Conservation (phyloP, 225 moss, liverwort and hornwort genomes). For the Pseudoscleropodium purum region DNA sequence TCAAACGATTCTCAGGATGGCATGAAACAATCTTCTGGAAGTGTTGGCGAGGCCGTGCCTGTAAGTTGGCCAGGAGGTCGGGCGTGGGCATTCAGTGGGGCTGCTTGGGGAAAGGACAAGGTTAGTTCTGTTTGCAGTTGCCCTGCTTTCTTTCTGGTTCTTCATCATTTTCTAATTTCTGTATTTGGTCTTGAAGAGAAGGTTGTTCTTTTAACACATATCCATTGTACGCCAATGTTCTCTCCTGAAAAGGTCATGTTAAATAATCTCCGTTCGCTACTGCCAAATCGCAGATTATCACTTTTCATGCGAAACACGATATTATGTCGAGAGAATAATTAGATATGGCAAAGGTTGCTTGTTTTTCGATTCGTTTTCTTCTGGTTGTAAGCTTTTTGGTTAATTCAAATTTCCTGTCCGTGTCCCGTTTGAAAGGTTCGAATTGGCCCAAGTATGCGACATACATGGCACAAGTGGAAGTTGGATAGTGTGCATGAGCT, state of each 20-base stretch:
- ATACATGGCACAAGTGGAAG: conserved; percentile 96
- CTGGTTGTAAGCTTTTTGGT: not conserved
- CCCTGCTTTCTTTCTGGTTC: not conserved
- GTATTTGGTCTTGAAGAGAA: not conserved
- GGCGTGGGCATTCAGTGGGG: conserved; percentile 86
- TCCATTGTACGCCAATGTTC: not conserved
- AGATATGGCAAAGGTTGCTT: not conserved
- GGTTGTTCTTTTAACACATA: not conserved
- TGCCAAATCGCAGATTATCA: not conserved
- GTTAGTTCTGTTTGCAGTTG: conserved; percentile 15
- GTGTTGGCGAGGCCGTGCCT: conserved; percentile 20
- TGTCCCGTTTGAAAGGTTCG: conserved; percentile 17
- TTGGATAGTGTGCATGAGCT: conserved; percentile 98
- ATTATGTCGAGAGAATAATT: not conserved
- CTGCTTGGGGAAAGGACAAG: conserved; percentile 75
- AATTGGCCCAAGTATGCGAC: conserved; percentile 56
- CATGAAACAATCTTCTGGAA: conserved; percentile 39
- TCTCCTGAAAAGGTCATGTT: not conserved
- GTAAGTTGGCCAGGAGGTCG: conserved; percentile 75
- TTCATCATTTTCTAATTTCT: not conserved
- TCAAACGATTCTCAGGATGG: conserved; percentile 77
- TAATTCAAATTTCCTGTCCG: not conserved
- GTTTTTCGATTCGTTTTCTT: not conserved
- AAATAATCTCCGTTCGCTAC: not conserved
- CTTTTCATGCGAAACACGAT: not conserved